A percentile compares a stretch with the other conserved stretches of the same genome.
These are phyloP conservation scores for Salix brachista DNA, from an alignment of 345 rosid species.

Conservation along the genomic window DNA sequence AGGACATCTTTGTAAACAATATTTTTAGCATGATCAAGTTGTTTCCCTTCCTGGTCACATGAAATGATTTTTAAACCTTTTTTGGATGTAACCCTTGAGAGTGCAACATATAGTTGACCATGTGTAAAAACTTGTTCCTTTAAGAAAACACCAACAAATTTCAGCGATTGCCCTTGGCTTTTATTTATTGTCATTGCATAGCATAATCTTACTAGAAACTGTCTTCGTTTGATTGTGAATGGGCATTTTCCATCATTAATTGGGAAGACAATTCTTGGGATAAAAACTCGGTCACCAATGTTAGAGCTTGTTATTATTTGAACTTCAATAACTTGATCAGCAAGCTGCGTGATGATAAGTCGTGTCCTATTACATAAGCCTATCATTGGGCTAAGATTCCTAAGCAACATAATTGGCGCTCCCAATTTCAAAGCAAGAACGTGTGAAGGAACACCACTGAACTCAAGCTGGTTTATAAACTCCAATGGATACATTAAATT, in stretches of 20 bases:
- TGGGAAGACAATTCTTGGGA: background rate
- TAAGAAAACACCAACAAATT: background rate
- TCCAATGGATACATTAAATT: background rate
- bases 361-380: constrained; percentile 10
- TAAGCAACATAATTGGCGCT: background rate
- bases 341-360: background rate
- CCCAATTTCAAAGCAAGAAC: constrained; percentile 3
- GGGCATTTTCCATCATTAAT: background rate
- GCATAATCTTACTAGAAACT: background rate
- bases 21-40: background rate
- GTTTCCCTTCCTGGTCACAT: background rate
- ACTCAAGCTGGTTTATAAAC: background rate
- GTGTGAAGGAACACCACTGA: background rate
- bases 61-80: background rate
- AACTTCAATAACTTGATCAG: background rate
- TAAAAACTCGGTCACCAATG: background rate
- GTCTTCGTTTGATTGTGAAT: background rate
- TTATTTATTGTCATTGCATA: constrained; percentile 3
- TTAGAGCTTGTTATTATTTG: background rate
- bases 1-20: background rate
- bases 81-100: background rate
- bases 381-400: background rate
- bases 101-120: background rate
- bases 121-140: background rate
- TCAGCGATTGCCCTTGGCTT: background rate